Evolutionary conservation across 163 green algal species (phyloP).

Genomic region (Chloromonas sp.): DNA sequence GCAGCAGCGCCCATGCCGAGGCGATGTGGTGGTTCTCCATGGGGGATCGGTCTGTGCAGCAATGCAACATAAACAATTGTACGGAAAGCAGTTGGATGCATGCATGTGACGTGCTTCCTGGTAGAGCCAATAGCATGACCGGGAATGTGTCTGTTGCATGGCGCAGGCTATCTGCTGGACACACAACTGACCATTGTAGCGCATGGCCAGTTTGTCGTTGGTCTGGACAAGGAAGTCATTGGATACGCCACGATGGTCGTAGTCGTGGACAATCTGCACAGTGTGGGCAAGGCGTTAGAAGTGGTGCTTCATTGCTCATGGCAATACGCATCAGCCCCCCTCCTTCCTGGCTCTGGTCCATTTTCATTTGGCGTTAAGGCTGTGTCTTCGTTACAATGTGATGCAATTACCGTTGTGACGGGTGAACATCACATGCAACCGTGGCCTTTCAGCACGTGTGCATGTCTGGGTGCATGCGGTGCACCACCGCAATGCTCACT

Average conservation of each 20-base stretch:
- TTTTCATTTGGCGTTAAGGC: not conserved
- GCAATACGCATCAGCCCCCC: not conserved
- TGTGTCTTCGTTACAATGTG: not conserved
- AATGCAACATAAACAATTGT: not conserved
- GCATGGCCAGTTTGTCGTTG: constrained; percentile 16
- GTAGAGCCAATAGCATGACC: not conserved
- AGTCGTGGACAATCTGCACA: constrained; percentile 19
- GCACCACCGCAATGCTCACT: not conserved
- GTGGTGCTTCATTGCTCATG: not conserved
- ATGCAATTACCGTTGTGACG: not conserved
- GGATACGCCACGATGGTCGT: constrained; percentile 33
- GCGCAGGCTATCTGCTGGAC: not conserved
- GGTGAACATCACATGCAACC: not conserved
- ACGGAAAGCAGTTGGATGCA: not conserved
- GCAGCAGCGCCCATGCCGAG: constrained; percentile 24
- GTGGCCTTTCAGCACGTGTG: not conserved
- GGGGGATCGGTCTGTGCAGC: constrained; percentile 3
- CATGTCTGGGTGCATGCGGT: not conserved
- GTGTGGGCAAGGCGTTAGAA: too few relatives aligned
- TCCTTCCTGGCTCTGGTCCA: not conserved
- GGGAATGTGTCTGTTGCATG: not conserved
- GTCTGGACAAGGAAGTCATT: constrained; percentile 39
- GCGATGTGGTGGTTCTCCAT: constrained; percentile 53
- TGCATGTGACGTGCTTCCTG: not conserved
- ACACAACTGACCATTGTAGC: constrained; percentile 26